Conservation (phyloP, 2,329 filamentous ascomycete genomes). For the Fusarium sp. region DNA sequence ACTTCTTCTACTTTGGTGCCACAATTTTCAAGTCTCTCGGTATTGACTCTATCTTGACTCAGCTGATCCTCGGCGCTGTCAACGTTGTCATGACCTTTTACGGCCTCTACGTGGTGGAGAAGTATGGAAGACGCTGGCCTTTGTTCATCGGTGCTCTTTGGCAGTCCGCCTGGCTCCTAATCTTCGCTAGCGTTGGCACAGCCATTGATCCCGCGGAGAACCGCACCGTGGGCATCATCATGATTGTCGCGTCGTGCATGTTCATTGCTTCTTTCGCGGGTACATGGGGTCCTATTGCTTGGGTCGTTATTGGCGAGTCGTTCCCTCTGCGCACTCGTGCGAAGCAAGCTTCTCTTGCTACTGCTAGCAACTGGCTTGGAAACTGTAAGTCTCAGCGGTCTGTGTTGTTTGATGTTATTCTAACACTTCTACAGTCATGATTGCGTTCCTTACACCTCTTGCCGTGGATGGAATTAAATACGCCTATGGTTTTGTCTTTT, state of each 20-base stretch:
- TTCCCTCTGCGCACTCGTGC: constrained; percentile 69
- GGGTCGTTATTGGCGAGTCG: constrained; percentile 75
- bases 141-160: constrained; percentile 75
- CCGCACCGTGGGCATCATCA: constrained; percentile 68
- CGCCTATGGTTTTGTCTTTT: constrained; percentile 74
- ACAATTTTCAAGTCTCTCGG: constrained; percentile 76
- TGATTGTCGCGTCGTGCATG: constrained; percentile 80
- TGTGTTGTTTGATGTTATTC: neutral
- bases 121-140: constrained; percentile 75
- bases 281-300: constrained; percentile 78
- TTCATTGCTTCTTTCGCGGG: constrained; percentile 79
- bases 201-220: constrained; percentile 55
- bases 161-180: constrained; percentile 73
- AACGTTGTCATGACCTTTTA: constrained; percentile 76
- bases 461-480: constrained; percentile 72
- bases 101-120: constrained; percentile 76
- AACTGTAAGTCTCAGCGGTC: constrained; percentile 57
- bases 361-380: constrained; percentile 68
- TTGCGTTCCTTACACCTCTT: constrained; percentile 76
- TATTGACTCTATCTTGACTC: constrained; percentile 73
- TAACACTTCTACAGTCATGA: constrained; percentile 58
- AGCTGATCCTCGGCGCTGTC: constrained; percentile 75
- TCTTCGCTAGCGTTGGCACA: constrained; percentile 72
- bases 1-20: constrained; percentile 74
- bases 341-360: constrained; percentile 66